phyloP scores from a whole-genome alignment of 768 basidiomycete genomes.

The Naganishia friedmannii region DNA sequence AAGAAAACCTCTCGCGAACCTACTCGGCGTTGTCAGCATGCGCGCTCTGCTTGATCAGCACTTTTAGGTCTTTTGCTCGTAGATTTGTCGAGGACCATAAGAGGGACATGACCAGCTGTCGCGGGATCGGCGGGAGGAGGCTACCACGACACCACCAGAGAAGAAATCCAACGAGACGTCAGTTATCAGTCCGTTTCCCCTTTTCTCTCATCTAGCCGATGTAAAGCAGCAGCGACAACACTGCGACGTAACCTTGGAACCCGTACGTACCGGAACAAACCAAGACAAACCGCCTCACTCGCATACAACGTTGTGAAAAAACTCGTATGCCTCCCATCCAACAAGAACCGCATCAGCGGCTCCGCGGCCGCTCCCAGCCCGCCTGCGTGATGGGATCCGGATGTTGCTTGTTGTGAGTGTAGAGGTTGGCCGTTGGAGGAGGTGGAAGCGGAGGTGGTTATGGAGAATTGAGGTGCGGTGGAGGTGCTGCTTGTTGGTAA shows the following conservation, averaged over 20 bases:
- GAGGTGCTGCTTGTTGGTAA: no score
- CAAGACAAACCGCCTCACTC: constrained; percentile 48
- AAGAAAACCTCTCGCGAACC: constrained; percentile 9
- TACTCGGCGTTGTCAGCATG: constrained; percentile 34
- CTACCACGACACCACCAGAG: constrained; percentile 25
- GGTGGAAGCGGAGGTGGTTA: neutral
- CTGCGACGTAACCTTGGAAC: no score
- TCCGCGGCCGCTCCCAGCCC: constrained; percentile 34
- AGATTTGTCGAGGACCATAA: constrained; percentile 40
- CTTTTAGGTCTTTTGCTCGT: constrained; percentile 27
- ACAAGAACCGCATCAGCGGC: constrained; percentile 46
- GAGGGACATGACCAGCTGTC: constrained; percentile 47
- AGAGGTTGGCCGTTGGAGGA: neutral
- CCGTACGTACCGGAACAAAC: constrained; percentile 45
- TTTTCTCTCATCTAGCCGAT: no score
- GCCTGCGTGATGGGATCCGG: neutral
- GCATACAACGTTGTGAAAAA: constrained; percentile 48
- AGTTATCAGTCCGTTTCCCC: neutral
- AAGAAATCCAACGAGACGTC: no score
- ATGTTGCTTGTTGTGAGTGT: neutral
- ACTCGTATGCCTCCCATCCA: constrained; percentile 41
- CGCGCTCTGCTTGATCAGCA: constrained; percentile 32
- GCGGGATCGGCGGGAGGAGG: constrained; percentile 44
- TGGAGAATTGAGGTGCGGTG: neutral
- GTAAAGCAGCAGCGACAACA: no score